phyloP scores from a whole-genome alignment of 2,329 filamentous ascomycete species.

The Colletotrichum eremochloae region DNA sequence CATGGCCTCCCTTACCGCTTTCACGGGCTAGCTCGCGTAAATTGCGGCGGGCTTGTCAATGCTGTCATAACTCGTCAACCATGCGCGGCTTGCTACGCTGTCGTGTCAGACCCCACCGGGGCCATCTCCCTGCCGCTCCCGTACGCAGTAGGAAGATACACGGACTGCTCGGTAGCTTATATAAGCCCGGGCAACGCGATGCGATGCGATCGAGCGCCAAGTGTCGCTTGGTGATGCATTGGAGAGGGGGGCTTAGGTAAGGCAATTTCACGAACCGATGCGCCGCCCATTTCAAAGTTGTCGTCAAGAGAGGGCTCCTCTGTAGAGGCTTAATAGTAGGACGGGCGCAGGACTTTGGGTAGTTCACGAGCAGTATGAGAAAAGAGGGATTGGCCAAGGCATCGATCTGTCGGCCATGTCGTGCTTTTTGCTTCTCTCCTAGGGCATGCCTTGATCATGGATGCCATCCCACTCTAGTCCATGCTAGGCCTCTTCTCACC shows the following conservation, averaged over 20 bases:
- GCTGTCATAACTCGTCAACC: conserved; percentile 35
- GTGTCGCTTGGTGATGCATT: not conserved
- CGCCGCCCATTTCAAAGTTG: conserved; percentile 5
- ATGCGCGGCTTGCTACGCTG: conserved; percentile 40
- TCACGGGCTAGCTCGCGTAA: conserved; percentile 24
- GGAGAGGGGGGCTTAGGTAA: conserved; percentile 19
- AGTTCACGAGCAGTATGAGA: not conserved
- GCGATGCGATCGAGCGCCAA: conserved; percentile 14
- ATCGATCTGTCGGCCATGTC: not conserved
- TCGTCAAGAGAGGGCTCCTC: not conserved
- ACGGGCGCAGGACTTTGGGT: not conserved
- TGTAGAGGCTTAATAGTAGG: not conserved
- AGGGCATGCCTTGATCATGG: conserved; percentile 11
- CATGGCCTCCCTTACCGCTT: not conserved
- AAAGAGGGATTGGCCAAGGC: not conserved
- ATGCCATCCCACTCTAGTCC: conserved; percentile 25
- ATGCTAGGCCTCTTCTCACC: not conserved
- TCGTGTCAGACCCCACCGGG: conserved; percentile 36
- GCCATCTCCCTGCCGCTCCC: conserved; percentile 30
- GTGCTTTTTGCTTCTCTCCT: not conserved
- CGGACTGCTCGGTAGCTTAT: conserved; percentile 34
- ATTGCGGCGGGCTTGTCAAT: conserved; percentile 38
- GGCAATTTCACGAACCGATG: conserved; percentile 5
- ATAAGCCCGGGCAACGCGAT: conserved; percentile 25
- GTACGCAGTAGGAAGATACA: conserved; percentile 15